Percentiles rank a stretch among this genome's conserved stretches.
Conservation (phyloP, 2,329 filamentous ascomycete genomes). For the Exophiala mesophila region DNA sequence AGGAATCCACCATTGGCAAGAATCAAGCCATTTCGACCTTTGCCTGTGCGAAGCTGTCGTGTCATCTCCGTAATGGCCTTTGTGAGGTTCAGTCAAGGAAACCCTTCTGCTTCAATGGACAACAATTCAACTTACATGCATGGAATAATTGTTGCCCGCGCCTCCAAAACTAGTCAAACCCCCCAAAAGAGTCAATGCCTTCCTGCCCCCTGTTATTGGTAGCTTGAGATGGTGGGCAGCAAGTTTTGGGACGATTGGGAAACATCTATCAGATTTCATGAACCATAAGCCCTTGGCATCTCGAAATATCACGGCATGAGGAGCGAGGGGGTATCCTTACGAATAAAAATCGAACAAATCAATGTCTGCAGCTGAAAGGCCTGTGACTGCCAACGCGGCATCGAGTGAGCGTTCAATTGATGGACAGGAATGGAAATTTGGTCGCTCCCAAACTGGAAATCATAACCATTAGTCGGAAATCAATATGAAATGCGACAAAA, state of each 20-base stretch:
- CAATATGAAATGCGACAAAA: background rate
- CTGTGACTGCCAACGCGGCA: conserved; percentile 46
- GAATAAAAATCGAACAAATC: conserved; percentile 63
- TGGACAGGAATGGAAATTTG: conserved; percentile 54
- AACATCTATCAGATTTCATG: conserved; percentile 48
- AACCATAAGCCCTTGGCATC: too few species aligned
- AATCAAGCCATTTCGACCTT: conserved; percentile 50
- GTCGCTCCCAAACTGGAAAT: conserved; percentile 55
- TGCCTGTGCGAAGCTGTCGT: conserved; percentile 47
- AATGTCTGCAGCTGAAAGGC: conserved; percentile 47
- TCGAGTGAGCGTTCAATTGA: conserved; percentile 56
- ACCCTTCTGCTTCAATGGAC: too few species aligned
- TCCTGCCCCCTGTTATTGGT: conserved; percentile 41
- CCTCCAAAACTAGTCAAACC: conserved; percentile 65
- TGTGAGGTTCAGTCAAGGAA: background rate
- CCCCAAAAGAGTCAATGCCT: conserved; percentile 58
- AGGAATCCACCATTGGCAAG: conserved; percentile 62
- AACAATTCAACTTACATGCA: conserved; percentile 53
- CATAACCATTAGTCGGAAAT: conserved; percentile 1
- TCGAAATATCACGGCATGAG: background rate
- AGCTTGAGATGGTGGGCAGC: conserved; percentile 58
- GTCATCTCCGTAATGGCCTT: conserved; percentile 53
- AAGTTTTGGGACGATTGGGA: conserved; percentile 65
- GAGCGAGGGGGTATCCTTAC: conserved; percentile 29
- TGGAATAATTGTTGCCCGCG: conserved; percentile 66